Percentiles rank a stretch among this genome's conserved stretches.
These are phyloP conservation scores for Echium plantagineum DNA, from an alignment of 257 asterid species.

Conservation along the genomic window DNA sequence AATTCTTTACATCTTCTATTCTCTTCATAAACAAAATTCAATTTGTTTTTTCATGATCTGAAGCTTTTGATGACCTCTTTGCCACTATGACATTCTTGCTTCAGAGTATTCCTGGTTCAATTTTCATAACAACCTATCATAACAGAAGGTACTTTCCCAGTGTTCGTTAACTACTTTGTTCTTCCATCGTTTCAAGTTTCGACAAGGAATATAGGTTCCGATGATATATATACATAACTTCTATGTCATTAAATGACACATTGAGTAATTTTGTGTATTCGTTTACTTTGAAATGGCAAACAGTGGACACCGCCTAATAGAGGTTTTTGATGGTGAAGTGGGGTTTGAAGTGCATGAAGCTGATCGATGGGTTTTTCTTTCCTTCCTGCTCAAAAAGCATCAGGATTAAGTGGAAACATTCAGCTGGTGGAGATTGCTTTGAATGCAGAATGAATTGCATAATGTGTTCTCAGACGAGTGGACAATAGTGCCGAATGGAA, in stretches of 20 bases:
- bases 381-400: constrained; percentile 64
- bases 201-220: neutral
- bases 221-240: neutral
- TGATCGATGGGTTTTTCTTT: constrained; percentile 75
- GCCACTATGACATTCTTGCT: constrained; percentile 72
- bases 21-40: constrained; percentile 9
- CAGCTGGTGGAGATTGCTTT: constrained; percentile 78
- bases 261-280: neutral
- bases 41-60: constrained; percentile 18
- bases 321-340: constrained; percentile 84
- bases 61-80: constrained; percentile 84
- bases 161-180: constrained; percentile 10
- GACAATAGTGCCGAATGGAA: neutral
- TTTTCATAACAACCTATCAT: constrained; percentile 82
- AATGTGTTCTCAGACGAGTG: neutral
- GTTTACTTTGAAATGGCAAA: constrained; percentile 9
- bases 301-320: constrained; percentile 92
- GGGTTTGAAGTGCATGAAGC: constrained; percentile 72
- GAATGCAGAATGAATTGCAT: constrained; percentile 16
- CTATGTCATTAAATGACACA: neutral
- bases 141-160: constrained; percentile 60
- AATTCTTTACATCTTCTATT: neutral
- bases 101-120: constrained; percentile 50
- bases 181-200: neutral
- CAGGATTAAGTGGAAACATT: constrained; percentile 69